Percentiles rank a stretch among this genome's conserved stretches.
These are phyloP conservation scores for Exophiala mesophila DNA, from an alignment of 2,329 filamentous ascomycete species.

Conservation along the genomic window DNA sequence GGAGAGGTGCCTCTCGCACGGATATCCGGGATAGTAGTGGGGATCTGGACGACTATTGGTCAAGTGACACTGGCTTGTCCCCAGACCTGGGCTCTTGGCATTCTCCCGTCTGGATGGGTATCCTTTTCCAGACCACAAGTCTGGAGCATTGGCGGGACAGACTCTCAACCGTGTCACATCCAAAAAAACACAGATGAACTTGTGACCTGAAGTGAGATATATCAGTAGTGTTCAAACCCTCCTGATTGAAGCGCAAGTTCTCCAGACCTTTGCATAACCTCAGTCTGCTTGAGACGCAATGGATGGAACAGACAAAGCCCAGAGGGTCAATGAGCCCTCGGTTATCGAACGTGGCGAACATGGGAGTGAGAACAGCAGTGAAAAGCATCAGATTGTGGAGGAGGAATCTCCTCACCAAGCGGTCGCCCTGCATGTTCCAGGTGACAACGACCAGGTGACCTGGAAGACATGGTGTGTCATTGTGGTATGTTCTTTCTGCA, in stretches of 20 bases:
- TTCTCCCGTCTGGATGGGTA: neutral
- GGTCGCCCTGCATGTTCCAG: neutral
- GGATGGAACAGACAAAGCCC: neutral
- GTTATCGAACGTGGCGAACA: neutral
- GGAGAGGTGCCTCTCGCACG: too few species aligned
- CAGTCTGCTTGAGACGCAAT: too few species aligned
- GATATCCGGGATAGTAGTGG: too few species aligned
- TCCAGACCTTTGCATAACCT: too few species aligned
- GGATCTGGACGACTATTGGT: too few species aligned
- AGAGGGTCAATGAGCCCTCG: neutral
- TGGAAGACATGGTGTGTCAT: slow-evolving; percentile 29
- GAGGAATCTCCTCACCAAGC: neutral
- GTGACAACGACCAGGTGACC: slow-evolving; percentile 17
- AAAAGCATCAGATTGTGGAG: neutral
- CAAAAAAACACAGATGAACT: too few species aligned
- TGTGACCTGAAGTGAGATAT: too few species aligned
- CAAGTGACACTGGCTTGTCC: too few species aligned
- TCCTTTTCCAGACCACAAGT: neutral
- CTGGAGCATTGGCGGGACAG: neutral
- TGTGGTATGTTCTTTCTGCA: slow-evolving; percentile 11
- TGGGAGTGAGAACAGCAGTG: neutral
- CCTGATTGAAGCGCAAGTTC: too few species aligned
- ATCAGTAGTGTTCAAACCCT: too few species aligned
- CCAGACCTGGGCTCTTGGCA: too few species aligned
- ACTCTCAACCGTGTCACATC: too few species aligned